These are phyloP conservation scores for Melaleuca quinquenervia DNA, from an alignment of 345 rosid species.

Conservation along the genomic window DNA sequence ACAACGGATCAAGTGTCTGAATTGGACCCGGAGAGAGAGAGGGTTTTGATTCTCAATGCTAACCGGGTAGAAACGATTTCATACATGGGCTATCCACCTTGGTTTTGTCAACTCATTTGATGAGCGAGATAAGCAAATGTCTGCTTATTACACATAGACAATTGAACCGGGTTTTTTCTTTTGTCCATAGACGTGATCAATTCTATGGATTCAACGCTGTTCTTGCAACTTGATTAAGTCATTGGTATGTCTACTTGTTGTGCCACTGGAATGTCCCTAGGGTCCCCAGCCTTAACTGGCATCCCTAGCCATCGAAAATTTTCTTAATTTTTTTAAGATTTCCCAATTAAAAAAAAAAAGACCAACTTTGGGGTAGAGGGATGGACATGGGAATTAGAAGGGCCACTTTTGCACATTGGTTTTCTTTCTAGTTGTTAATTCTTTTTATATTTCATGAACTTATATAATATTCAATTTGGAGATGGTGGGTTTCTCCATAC, in stretches of 20 bases:
- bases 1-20: not conserved
- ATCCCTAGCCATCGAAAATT: not conserved
- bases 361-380: not conserved
- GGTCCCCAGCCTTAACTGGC: not conserved
- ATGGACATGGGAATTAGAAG: not conserved
- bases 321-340: not conserved
- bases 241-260: not conserved
- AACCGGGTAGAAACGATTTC: not conserved
- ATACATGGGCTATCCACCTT: not conserved
- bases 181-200: not conserved
- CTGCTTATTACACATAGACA: not conserved
- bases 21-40: not conserved
- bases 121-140: not conserved
- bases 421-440: too few species aligned
- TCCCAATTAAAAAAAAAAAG: not conserved
- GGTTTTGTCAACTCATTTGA: not conserved
- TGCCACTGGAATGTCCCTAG: not conserved
- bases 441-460: too few species aligned
- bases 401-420: not conserved
- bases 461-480: not conserved
- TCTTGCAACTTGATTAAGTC: not conserved
- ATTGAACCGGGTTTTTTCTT: not conserved
- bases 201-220: not conserved
- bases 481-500: not conserved
- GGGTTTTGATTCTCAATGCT: not conserved